A percentile compares a stretch with the other conserved stretches of the same genome.
Conservation (phyloP, 202 grass and related monocot species). For the Schoenoplectus tabernaemontani region DNA sequence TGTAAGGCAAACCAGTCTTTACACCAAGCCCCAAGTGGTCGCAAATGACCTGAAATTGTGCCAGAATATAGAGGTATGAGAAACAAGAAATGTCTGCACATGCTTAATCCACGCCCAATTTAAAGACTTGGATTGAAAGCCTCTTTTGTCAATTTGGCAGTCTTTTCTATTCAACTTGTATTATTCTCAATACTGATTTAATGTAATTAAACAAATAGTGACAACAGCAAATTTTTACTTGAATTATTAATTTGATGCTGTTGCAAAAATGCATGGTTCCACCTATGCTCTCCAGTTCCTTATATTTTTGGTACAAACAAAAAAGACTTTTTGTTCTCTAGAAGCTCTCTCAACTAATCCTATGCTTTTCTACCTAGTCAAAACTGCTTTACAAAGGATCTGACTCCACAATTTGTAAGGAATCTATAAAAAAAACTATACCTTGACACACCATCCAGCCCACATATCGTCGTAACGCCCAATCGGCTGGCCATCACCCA, state of each 20-base stretch:
- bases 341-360: too few relatives aligned
- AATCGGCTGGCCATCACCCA: constrained; percentile 95
- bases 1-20: constrained; percentile 40
- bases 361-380: too few relatives aligned
- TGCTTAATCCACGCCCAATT: too few relatives aligned
- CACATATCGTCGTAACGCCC: constrained; percentile 98
- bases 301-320: too few relatives aligned
- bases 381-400: too few relatives aligned
- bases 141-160: not conserved
- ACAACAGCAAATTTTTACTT: not conserved
- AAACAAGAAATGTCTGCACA: too few relatives aligned
- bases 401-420: not conserved
- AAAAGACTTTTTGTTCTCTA: too few relatives aligned
- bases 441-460: constrained; percentile 94
- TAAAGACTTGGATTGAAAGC: too few relatives aligned
- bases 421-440: constrained; percentile 31
- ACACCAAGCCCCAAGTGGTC: constrained; percentile 34
- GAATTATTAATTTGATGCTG: not conserved
- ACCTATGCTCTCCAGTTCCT: too few relatives aligned
- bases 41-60: constrained; percentile 31
- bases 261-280: too few relatives aligned
- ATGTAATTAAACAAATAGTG: not conserved
- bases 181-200: not conserved
- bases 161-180: not conserved
- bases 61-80: not conserved